phyloP scores from a whole-genome alignment of 2,329 filamentous ascomycete species.

The Penicillium sp. region DNA sequence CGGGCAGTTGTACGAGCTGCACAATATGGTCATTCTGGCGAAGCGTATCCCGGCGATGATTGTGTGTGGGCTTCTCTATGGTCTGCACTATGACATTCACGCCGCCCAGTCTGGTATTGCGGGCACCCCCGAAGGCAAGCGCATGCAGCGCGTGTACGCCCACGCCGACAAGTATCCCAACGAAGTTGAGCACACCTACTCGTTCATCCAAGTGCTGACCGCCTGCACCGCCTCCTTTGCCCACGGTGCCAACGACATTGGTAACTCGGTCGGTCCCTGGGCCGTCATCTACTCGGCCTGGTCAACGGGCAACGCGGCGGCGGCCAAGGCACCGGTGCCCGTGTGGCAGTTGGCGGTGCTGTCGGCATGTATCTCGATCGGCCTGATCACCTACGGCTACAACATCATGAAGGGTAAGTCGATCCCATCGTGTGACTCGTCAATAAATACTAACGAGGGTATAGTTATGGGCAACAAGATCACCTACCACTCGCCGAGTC shows the following conservation, averaged over 20 bases:
- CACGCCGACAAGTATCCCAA: slow-evolving; percentile 58
- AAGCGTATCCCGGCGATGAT: slow-evolving; percentile 63
- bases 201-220: slow-evolving; percentile 48
- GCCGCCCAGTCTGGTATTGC: slow-evolving; percentile 60
- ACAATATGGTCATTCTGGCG: slow-evolving; percentile 56
- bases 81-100: slow-evolving; percentile 74
- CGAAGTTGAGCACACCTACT: slow-evolving; percentile 56
- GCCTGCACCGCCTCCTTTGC: slow-evolving; percentile 47
- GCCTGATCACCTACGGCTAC: slow-evolving; percentile 67
- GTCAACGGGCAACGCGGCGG: slow-evolving; percentile 53
- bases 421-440: no score
- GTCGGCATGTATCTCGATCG: slow-evolving; percentile 54
- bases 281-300: slow-evolving; percentile 62
- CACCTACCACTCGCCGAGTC: slow-evolving; percentile 56
- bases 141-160: slow-evolving; percentile 61
- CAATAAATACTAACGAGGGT: slow-evolving; percentile 18
- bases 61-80: slow-evolving; percentile 59
- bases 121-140: slow-evolving; percentile 63
- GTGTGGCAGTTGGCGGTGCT: slow-evolving; percentile 69
- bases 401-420: slow-evolving; percentile 71
- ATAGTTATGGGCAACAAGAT: slow-evolving; percentile 73
- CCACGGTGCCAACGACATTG: slow-evolving; percentile 68
- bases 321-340: slow-evolving; percentile 57
- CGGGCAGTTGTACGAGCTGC: slow-evolving; percentile 63
- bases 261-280: slow-evolving; percentile 62